Percentiles rank a stretch among this genome's conserved stretches.
Evolutionary conservation across 2,329 filamentous ascomycete species (phyloP).

Genomic region (Parastagonospora avenae): DNA sequence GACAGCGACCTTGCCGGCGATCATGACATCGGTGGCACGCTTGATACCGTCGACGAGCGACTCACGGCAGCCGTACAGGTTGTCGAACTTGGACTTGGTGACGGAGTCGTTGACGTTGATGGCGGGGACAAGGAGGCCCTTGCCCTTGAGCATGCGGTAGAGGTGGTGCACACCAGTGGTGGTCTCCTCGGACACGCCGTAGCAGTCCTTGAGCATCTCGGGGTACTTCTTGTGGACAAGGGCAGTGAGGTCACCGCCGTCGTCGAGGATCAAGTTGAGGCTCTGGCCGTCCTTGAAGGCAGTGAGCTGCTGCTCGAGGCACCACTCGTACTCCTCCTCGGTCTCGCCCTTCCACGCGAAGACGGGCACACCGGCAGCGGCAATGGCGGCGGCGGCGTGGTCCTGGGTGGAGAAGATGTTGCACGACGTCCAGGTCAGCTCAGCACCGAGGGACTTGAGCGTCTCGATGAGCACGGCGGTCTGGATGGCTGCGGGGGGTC

Average conservation of each 20-base stretch:
- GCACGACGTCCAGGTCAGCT: constrained; percentile 98
- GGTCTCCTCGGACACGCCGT: constrained; percentile 98
- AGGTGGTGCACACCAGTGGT: constrained; percentile 99
- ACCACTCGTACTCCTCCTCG: constrained; percentile 99
- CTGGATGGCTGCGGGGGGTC: constrained; percentile 73
- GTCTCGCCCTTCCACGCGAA: constrained; percentile 90
- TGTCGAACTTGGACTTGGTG: constrained; percentile 99
- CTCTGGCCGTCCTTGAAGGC: constrained; percentile 97
- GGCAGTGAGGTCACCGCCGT: constrained; percentile 94
- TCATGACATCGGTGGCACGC: constrained; percentile 99
- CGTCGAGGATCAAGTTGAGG: constrained; percentile 98
- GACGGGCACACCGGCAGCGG: constrained; percentile 88
- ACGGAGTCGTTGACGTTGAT: constrained; percentile 99
- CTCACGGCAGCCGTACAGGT: constrained; percentile 99
- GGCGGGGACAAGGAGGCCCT: constrained; percentile 82
- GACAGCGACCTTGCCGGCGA: constrained; percentile 97
- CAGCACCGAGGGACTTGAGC: constrained; percentile 88
- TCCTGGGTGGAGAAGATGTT: constrained; percentile 99
- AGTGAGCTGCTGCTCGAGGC: constrained; percentile 94
- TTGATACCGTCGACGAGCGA: constrained; percentile 99
- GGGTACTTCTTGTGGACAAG: constrained; percentile 99
- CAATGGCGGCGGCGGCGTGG: constrained; percentile 97
- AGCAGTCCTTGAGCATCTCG: constrained; percentile 97
- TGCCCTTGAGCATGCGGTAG: constrained; percentile 89
- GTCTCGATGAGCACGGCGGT: constrained; percentile 99